phyloP scores from a whole-genome alignment of 495 filamentous ascomycete species.

The Penicillium goetzii region DNA sequence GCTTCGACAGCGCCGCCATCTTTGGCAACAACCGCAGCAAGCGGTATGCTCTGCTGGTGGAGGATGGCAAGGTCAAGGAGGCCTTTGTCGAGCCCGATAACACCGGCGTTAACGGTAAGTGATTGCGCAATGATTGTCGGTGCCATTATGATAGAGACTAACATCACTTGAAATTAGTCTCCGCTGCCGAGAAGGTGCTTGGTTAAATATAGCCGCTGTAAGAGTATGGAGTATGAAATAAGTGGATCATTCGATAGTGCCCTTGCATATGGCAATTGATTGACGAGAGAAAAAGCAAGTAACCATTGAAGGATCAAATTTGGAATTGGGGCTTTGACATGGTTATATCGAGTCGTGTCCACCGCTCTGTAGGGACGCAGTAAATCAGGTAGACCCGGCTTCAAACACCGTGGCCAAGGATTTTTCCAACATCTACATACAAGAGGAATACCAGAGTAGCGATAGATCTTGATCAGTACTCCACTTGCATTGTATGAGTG shows the following conservation, averaged over 20 bases:
- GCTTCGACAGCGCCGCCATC: constrained; percentile 79
- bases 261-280: not conserved
- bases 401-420: too few relatives aligned
- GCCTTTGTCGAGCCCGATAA: constrained; percentile 90
- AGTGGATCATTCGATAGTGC: not conserved
- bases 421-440: not conserved
- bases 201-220: constrained; percentile 39
- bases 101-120: constrained; percentile 79
- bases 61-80: constrained; percentile 77
- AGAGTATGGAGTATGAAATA: not conserved
- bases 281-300: not conserved
- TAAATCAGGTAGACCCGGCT: too few relatives aligned
- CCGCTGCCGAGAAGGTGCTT: constrained; percentile 74
- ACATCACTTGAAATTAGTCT: constrained; percentile 49
- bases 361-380: too few relatives aligned
- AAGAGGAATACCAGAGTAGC: not conserved
- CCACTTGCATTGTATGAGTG: not conserved
- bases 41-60: constrained; percentile 81
- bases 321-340: not conserved
- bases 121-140: not conserved
- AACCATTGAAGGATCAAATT: not conserved
- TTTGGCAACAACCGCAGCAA: constrained; percentile 87
- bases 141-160: constrained; percentile 18
- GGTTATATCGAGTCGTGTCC: too few relatives aligned
- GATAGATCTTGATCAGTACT: not conserved